Evolutionary conservation across 2,329 filamentous ascomycete species (phyloP).

Genomic region (Trichophyton benhamiae): DNA sequence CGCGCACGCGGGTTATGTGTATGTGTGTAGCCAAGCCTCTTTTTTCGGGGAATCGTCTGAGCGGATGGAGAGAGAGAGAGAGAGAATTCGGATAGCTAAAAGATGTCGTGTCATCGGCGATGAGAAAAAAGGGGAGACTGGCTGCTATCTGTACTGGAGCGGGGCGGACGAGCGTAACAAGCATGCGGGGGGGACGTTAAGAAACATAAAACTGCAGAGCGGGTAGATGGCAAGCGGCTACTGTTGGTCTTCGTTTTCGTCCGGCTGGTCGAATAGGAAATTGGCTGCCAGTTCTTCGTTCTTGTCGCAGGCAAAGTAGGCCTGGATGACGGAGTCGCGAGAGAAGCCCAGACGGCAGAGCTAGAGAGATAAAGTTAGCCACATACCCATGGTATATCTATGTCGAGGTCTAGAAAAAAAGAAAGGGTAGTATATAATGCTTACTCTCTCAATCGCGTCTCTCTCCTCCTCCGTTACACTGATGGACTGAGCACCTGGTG

Average conservation of each 20-base stretch:
- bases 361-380: conserved; percentile 33
- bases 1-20: too few species aligned
- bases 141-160: neutral
- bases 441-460: conserved; percentile 88
- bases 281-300: conserved; percentile 98
- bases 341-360: conserved; percentile 88
- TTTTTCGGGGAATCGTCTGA: neutral
- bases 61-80: too few species aligned
- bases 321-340: conserved; percentile 86
- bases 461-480: conserved; percentile 90
- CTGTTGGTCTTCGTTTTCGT: conserved; percentile 48
- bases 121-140: neutral
- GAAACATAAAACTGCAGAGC: neutral
- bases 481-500: conserved; percentile 63
- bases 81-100: too few species aligned
- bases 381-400: neutral
- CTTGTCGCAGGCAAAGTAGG: conserved; percentile 98
- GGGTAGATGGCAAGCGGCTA: neutral
- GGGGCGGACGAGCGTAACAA: neutral
- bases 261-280: conserved; percentile 93
- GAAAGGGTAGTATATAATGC: conserved; percentile 24
- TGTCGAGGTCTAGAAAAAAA: neutral
- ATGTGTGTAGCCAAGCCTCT: neutral
- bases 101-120: neutral
- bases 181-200: neutral